These are phyloP conservation scores for Termitomyces sp. DNA, from an alignment of 768 basidiomycete species.

Conservation along the genomic window DNA sequence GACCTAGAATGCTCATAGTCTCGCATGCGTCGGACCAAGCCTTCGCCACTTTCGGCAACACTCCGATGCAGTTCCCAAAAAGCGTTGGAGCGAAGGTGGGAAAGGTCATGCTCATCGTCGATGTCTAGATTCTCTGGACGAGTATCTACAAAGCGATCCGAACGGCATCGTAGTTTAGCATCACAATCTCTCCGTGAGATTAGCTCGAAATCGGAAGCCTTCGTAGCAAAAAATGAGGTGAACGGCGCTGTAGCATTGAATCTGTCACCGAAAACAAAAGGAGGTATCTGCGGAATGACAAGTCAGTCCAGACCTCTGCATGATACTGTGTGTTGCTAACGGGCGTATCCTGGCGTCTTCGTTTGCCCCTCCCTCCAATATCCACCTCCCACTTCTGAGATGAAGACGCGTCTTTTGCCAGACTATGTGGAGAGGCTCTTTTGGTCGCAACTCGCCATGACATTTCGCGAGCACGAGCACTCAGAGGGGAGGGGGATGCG, in stretches of 20 bases:
- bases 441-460: conserved; percentile 42
- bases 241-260: conserved; percentile 11
- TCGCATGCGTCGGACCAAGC: conserved; percentile 67
- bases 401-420: conserved; percentile 23
- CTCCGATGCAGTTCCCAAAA: conserved; percentile 62
- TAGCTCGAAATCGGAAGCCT: conserved; percentile 45
- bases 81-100: conserved; percentile 52
- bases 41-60: conserved; percentile 60
- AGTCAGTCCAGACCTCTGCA: conserved; percentile 2
- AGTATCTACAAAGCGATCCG: conserved; percentile 13
- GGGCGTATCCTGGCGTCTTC: conserved; percentile 41
- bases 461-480: conserved; percentile 26
- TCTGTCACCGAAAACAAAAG: conserved; percentile 7
- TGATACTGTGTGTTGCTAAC: conserved; percentile 26
- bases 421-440: conserved; percentile 38
- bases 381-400: conserved; percentile 49
- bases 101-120: conserved; percentile 19
- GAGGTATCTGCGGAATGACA: conserved; percentile 13
- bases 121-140: conserved; percentile 11
- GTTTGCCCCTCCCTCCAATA: conserved; percentile 48
- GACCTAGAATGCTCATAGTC: conserved; percentile 58
- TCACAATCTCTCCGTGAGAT: conserved; percentile 24
- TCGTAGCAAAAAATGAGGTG: conserved; percentile 34
- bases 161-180: conserved; percentile 8
- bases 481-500: conserved; percentile 33